Evolutionary conservation across 176 grass and related monocot genomes (phyloP).

Genomic region (Rhipidocladum racemiflorum): DNA sequence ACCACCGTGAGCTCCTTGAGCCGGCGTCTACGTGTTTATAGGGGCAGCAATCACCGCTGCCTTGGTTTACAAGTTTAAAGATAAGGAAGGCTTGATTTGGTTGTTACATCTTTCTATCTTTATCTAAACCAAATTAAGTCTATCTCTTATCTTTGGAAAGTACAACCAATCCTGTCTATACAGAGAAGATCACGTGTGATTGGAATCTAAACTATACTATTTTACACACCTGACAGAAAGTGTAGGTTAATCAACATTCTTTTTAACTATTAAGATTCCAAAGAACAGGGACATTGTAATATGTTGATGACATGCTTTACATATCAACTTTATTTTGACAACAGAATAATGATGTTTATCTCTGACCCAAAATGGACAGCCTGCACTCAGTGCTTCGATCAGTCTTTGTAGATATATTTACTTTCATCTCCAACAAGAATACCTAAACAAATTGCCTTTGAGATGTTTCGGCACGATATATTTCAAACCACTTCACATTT

Average conservation of each 20-base stretch:
- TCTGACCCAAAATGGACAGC: background rate
- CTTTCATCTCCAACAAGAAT: background rate
- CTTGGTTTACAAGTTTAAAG: too few relatives aligned
- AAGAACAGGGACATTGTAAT: background rate
- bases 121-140: too few relatives aligned
- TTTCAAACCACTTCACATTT: background rate
- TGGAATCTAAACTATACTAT: too few relatives aligned
- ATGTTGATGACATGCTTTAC: background rate
- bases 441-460: slow-evolving; percentile 3
- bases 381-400: background rate
- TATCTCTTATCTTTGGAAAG: too few relatives aligned
- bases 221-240: background rate
- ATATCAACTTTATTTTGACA: background rate
- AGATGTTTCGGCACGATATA: slow-evolving; percentile 9
- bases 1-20: too few relatives aligned
- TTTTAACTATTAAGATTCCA: background rate
- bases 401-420: slow-evolving; percentile 14
- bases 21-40: too few relatives aligned
- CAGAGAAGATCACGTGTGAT: too few relatives aligned
- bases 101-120: too few relatives aligned
- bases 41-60: too few relatives aligned
- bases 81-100: too few relatives aligned
- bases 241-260: slow-evolving; percentile 1
- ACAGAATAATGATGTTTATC: slow-evolving; percentile 7
- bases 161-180: too few relatives aligned